These are phyloP conservation scores for Colletotrichum higginsianum DNA, from an alignment of 2,329 filamentous ascomycete genomes.

Conservation along the genomic window DNA sequence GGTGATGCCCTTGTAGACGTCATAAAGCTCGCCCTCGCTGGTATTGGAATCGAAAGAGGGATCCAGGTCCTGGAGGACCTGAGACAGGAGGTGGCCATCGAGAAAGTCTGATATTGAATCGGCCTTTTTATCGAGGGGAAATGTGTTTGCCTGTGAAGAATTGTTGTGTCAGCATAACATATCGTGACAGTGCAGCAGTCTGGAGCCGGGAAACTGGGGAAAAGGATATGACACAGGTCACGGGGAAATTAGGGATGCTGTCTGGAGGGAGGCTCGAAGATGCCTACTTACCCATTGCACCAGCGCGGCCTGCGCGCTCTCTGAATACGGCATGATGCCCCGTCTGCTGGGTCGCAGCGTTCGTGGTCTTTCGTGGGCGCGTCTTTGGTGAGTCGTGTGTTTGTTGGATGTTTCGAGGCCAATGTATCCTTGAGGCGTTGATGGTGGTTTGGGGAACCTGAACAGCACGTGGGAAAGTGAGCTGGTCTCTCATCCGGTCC, in stretches of 20 bases:
- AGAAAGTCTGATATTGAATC: slow-evolving; percentile 66
- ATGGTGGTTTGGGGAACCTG: slow-evolving; percentile 11
- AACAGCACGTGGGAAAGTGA: slow-evolving; percentile 29
- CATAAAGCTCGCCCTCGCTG: slow-evolving; percentile 56
- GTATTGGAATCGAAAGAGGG: slow-evolving; percentile 62
- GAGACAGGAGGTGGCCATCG: slow-evolving; percentile 69
- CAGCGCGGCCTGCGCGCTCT: slow-evolving; percentile 67
- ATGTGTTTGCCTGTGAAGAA: slow-evolving; percentile 53
- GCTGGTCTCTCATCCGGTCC: slow-evolving; percentile 27
- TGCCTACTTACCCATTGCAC: slow-evolving; percentile 66
- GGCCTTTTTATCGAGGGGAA: slow-evolving; percentile 61
- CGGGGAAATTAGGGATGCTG: slow-evolving; percentile 8
- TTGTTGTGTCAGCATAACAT: slow-evolving; percentile 24
- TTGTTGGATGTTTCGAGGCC: background rate
- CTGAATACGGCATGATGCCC: slow-evolving; percentile 57
- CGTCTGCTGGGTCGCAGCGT: slow-evolving; percentile 18
- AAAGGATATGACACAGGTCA: background rate
- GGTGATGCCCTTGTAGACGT: slow-evolving; percentile 68
- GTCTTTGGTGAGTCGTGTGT: slow-evolving; percentile 16
- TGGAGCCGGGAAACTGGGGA: slow-evolving; percentile 18
- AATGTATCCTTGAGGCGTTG: background rate
- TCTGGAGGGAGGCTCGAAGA: slow-evolving; percentile 29
- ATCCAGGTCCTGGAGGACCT: slow-evolving; percentile 72
- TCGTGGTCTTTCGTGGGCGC: slow-evolving; percentile 16
- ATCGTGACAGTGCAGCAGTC: slow-evolving; percentile 39